Evolutionary conservation across 2,329 filamentous ascomycete genomes (phyloP), one percentile per base, ranked within the genome.

Genomic region (Coniochaeta sp.): DNA sequence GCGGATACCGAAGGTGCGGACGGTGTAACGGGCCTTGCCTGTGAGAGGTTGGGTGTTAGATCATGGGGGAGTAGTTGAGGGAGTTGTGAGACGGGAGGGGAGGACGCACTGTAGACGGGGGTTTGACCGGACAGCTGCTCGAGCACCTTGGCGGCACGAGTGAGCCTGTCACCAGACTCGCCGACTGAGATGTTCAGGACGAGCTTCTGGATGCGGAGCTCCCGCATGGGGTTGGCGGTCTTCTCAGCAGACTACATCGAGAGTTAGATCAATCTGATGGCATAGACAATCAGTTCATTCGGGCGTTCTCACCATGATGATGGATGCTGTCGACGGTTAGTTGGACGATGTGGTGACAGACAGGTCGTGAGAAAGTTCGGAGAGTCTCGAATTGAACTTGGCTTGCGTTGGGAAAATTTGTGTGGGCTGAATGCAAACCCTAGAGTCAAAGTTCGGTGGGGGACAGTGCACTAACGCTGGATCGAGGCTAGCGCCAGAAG

Each of bases 91-190:
- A n/a, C n/a, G 50, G 18, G n/a, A n/a, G n/a, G n/a, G n/a, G n/a
- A n/a, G n/a, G 58, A 79, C 83, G 63, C 84, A 92, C 89, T 95
- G 91, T 99, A 99, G 79, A 99, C 94, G 68, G 94, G 94, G 67
- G 94, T 97, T 83, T 99, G 94, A 91, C 94, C 94, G 77, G 84
- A 90, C 75, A 99, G 83, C 85, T 99, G 94, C 83, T 99, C 94
- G 67, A 99, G 85, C 85, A 99, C 94, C 86, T 99, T 99, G 72
- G 94, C 94, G 73, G 94, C 94, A 87, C 94, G 89, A 68, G 94
- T 99, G 74, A 99, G 87, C 86, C 94, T 95, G 82, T 99, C 94
- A 89, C 94, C 94, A 87, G 92, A 97, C 84, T 99, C 94, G 80
- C 94, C 94, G 69, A 99, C 94, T 67, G 89, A 96, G 79, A 96